Evolutionary conservation across 192 early-diverging fungal species (phyloP), one percentile per base, ranked within the genome.

Genomic region (Coemansia asiatica): DNA sequence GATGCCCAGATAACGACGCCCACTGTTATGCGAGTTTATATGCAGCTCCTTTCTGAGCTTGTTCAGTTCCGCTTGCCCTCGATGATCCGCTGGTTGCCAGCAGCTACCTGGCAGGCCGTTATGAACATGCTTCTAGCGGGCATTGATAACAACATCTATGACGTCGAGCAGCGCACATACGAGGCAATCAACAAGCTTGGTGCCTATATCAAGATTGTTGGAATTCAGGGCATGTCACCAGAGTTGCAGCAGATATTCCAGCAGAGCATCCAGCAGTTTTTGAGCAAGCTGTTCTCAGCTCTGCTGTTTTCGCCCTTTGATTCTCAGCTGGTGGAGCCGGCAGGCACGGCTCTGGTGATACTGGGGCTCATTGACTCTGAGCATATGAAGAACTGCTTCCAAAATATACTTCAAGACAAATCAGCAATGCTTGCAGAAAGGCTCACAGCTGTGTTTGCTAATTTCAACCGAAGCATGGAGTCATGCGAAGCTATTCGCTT

Each of bases 271-370:
- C 64, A 63, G 66, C 63, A 56, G 63, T 61, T 81, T 13, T 53
- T 81, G 64, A 60, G 53, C 63, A 81, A 67, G 56, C 61, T 81
- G 48, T 67, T 81, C 10, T 56, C 47, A 12, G 61, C 73, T 0
- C 56, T 81, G 53, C 40, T 81, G 27, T 81, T 72, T 31, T 81
- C 78, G 29, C 63, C 78, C 4, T 81, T 81, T 67, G 73, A 81
- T 22, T 62, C 74, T 1, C 72, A 69, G 38, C 29, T 81, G 21
- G 78, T 81, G 15, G 78, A 81, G 46, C 66, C 69, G 29, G 78
- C 78, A 1, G 78, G 78, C n/a, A 40, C 67, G 0, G 78, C 78
- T 19, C 63, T 81, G 8, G 64, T 81, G 4, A 81, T 73, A 4
- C 60, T 81, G 23, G 67, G 73, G 16, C 56, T 81, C 19, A 46